Percentiles rank a stretch among this genome's conserved stretches.
Evolutionary conservation across 495 filamentous ascomycete genomes (phyloP).

Genomic region (Trichoderma erinaceum): DNA sequence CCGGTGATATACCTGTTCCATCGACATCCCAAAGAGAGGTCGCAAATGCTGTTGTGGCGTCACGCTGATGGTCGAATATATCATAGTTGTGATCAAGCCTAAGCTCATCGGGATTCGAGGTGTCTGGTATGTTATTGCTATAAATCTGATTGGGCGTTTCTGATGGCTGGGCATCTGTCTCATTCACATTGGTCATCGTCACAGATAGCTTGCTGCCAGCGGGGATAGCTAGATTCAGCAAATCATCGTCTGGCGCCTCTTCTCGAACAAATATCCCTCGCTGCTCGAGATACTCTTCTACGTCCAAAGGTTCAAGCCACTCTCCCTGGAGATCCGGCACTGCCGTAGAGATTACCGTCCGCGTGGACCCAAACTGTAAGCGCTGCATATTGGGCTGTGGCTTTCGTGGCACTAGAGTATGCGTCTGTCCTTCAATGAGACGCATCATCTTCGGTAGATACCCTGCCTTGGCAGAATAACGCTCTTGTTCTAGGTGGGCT

Average conservation of each 20-base stretch:
- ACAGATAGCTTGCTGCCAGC: background rate
- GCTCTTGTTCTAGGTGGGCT: background rate
- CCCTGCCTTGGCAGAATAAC: background rate
- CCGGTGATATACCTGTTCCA: background rate
- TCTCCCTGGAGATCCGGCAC: background rate
- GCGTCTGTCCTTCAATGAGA: background rate
- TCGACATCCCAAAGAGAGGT: background rate
- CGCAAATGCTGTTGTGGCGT: background rate
- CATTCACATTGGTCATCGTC: background rate
- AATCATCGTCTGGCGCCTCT: background rate
- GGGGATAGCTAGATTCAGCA: background rate
- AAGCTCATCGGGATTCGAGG: background rate
- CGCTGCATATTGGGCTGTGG: background rate
- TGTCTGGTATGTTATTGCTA: too few relatives aligned
- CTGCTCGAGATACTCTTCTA: slow-evolving; percentile 8
- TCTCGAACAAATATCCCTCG: background rate
- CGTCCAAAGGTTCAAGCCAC: slow-evolving; percentile 1
- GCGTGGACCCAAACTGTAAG: background rate
- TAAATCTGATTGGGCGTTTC: too few relatives aligned
- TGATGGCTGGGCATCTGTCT: background rate
- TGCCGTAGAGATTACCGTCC: slow-evolving; percentile 3
- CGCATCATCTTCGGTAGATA: background rate
- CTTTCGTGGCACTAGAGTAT: background rate
- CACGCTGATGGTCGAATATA: background rate
- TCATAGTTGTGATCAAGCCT: background rate